These are phyloP conservation scores for Exophiala oligosperma DNA, from an alignment of 2,329 filamentous ascomycete genomes.

Conservation along the genomic window DNA sequence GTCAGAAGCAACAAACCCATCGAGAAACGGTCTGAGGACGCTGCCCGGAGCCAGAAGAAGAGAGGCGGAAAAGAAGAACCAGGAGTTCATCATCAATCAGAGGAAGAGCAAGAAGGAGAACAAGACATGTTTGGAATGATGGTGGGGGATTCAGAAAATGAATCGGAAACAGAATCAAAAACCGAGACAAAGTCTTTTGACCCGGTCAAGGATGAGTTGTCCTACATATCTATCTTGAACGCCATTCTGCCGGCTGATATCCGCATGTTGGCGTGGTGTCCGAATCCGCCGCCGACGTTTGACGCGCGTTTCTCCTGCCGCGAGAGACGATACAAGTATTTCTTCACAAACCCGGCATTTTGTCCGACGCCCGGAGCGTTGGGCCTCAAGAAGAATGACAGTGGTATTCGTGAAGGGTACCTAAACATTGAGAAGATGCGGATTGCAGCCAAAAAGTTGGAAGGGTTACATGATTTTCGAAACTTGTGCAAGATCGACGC, in stretches of 20 bases:
- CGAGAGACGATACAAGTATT: constrained; percentile 91
- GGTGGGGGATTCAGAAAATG: constrained; percentile 28
- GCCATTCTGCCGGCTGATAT: constrained; percentile 86
- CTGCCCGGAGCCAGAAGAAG: not conserved
- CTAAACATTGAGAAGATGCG: constrained; percentile 87
- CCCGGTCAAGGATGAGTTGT: constrained; percentile 75
- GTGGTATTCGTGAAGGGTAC: constrained; percentile 64
- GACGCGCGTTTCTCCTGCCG: constrained; percentile 90
- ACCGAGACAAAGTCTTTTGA: constrained; percentile 50
- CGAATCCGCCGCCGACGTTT: constrained; percentile 74
- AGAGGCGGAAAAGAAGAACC: not conserved
- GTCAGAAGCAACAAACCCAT: constrained; percentile 77
- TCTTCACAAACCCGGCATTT: constrained; percentile 94
- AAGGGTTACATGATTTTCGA: constrained; percentile 88
- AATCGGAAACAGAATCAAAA: constrained; percentile 34
- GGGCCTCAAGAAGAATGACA: constrained; percentile 39
- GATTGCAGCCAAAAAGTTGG: constrained; percentile 73
- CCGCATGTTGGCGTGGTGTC: constrained; percentile 89
- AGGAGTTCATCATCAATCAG: too few species aligned
- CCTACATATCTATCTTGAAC: constrained; percentile 82
- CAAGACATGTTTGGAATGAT: constrained; percentile 31
- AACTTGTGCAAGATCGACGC: constrained; percentile 96
- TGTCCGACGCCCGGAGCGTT: constrained; percentile 61
- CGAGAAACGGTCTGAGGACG: not conserved
- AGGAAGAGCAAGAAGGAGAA: not conserved